These are phyloP conservation scores for Solanum gandarillasii DNA, from an alignment of 257 asterid genomes.

Conservation along the genomic window DNA sequence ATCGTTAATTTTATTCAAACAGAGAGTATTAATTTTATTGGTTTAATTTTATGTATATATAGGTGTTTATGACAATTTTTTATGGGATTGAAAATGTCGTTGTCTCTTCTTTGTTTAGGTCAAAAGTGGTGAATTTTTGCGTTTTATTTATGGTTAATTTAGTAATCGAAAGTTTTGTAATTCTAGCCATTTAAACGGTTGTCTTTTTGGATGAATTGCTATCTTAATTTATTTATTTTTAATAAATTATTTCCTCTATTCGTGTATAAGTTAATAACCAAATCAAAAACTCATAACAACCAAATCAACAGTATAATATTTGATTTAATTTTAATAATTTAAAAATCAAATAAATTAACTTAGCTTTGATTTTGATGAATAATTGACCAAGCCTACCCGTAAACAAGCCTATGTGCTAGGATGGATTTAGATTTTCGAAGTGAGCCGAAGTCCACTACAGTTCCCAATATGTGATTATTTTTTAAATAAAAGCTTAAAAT, in stretches of 20 bases:
- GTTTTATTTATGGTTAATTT: no score
- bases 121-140: rapidly evolving
- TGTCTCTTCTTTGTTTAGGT: neutral
- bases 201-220: no score
- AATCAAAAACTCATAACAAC: rapidly evolving
- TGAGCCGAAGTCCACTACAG: neutral
- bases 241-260: no score
- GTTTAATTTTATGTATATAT: no score
- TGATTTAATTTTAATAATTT: neutral
- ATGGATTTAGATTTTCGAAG: neutral
- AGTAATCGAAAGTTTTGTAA: rapidly evolving
- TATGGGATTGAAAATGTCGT: rapidly evolving
- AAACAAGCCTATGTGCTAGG: neutral
- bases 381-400: neutral
- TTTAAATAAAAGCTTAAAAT: neutral
- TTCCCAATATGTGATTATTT: neutral
- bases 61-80: no score
- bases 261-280: no score
- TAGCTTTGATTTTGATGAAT: neutral
- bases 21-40: no score
- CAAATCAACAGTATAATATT: no score
- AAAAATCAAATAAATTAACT: neutral
- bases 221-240: no score
- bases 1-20: no score
- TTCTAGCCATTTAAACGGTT: no score